Evolutionary conservation across 2,329 filamentous ascomycete genomes (phyloP), one percentile per base, ranked within the genome.

Genomic region (Talaromyces sp.): DNA sequence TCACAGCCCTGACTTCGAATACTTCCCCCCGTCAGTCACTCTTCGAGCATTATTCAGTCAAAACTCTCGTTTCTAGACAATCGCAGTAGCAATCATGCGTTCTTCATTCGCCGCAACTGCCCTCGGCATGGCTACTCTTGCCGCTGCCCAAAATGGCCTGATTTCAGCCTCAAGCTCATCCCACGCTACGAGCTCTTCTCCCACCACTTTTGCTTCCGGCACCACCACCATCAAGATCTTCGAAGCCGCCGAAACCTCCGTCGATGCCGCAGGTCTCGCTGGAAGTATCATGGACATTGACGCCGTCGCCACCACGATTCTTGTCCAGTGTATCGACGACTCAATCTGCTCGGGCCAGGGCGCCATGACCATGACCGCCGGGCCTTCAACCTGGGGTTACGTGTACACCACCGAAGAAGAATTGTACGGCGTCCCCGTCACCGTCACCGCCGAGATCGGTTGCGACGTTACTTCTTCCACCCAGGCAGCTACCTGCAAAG

Each of bases 201-300:
- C 54, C 18, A 57, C 54, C n/a, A 40, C 54, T 6, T 57, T 57
- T 35, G 54, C 54, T n/a, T 42, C 54, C 14, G 54, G 54, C 54
- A 57, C 54, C 7, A 57, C 54, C 54, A 40, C 54, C 33, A 42
- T 57, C 37, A 39, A 31, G 28, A 42, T 57, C 21, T 57, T 57
- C 35, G 54, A 57, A 42, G 54, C 37, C 14, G 54, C 18, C 21
- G 35, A 25, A 42, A 57, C 54, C 14, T 25, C 11, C 12, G 21
- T 48, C 21, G 44, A 48, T 2, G 44, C 44, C 44, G 11, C 50
- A 1, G 54, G 37, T 18, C 8, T 28, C 6, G 35, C 21, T 3
- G 54, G 35, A 5, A 57, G 54, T 18, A 57, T 57, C 54, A 39
- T 57, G 3, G 3, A 42, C 23, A 11, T 18, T 37, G 28, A 57